Evolutionary conservation across 2,329 filamentous ascomycete species (phyloP).

Genomic region (Pseudogymnoascus sp.): DNA sequence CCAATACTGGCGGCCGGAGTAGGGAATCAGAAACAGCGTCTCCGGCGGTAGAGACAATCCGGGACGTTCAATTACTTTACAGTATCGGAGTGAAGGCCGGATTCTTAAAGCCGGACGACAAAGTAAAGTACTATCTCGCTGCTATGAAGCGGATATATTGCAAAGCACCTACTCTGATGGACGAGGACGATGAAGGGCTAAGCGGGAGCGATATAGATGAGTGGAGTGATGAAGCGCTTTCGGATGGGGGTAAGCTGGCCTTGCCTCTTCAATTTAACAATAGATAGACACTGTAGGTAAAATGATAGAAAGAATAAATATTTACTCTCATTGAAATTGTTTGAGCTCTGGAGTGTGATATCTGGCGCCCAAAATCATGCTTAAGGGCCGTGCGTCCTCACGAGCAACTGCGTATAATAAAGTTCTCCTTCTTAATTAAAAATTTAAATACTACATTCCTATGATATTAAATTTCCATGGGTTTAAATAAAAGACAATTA

Average conservation of each 20-base stretch:
- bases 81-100: background rate
- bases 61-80: slow-evolving; percentile 1
- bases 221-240: background rate
- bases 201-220: background rate
- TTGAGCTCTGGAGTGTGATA: background rate
- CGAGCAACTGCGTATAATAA: too few relatives aligned
- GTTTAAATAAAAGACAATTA: background rate
- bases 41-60: background rate
- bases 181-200: background rate
- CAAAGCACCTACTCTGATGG: background rate
- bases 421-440: too few relatives aligned
- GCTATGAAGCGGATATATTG: background rate
- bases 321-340: background rate
- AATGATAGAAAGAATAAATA: background rate
- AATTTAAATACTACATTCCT: too few relatives aligned
- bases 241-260: background rate
- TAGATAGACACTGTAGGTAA: background rate
- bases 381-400: background rate
- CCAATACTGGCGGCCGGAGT: background rate
- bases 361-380: background rate
- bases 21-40: background rate
- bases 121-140: background rate
- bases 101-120: background rate
- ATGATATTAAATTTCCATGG: background rate
- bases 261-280: background rate